Percentiles rank a stretch among this genome's conserved stretches.
These are phyloP conservation scores for Yarrowia alimentaria DNA, from an alignment of 805 yeast species.

Conservation along the genomic window DNA sequence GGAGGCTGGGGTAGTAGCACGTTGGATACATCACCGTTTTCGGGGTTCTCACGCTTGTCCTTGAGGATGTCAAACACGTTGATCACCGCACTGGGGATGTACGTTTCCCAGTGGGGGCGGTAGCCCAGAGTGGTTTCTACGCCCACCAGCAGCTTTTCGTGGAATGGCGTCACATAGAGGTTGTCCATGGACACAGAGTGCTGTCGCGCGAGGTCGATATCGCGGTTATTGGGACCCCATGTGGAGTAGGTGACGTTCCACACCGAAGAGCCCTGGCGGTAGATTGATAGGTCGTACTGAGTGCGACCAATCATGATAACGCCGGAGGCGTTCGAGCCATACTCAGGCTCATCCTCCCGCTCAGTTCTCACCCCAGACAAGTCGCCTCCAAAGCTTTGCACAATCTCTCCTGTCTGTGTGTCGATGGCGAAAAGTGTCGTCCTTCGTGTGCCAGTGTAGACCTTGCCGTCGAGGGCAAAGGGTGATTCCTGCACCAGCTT, in stretches of 20 bases:
- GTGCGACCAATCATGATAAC: constrained; percentile 40
- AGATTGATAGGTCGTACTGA: constrained; percentile 52
- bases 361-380: constrained; percentile 31
- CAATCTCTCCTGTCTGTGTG: constrained; percentile 67
- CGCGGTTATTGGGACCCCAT: constrained; percentile 91
- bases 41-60: constrained; percentile 15
- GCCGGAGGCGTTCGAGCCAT: constrained; percentile 25
- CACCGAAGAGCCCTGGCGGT: constrained; percentile 62
- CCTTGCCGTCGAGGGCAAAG: constrained; percentile 74
- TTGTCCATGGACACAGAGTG: constrained; percentile 58
- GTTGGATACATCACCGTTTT: constrained; percentile 30
- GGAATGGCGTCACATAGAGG: constrained; percentile 77
- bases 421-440: constrained; percentile 76
- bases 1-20: constrained; percentile 44
- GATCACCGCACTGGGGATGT: constrained; percentile 67
- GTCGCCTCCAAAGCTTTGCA: constrained; percentile 65
- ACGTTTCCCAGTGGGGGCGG: constrained; percentile 79
- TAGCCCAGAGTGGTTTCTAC: constrained; percentile 49
- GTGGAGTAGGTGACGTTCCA: constrained; percentile 86
- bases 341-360: constrained; percentile 30
- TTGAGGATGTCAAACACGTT: constrained; percentile 73
- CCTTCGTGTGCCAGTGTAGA: constrained; percentile 80
- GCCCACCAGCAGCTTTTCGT: constrained; percentile 75
- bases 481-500: constrained; percentile 82
- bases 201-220: constrained; percentile 51